Percentiles rank a stretch among this genome's conserved stretches.
Evolutionary conservation across 2,329 filamentous ascomycete species (phyloP).

Genomic region (Colletotrichum tanaceti): DNA sequence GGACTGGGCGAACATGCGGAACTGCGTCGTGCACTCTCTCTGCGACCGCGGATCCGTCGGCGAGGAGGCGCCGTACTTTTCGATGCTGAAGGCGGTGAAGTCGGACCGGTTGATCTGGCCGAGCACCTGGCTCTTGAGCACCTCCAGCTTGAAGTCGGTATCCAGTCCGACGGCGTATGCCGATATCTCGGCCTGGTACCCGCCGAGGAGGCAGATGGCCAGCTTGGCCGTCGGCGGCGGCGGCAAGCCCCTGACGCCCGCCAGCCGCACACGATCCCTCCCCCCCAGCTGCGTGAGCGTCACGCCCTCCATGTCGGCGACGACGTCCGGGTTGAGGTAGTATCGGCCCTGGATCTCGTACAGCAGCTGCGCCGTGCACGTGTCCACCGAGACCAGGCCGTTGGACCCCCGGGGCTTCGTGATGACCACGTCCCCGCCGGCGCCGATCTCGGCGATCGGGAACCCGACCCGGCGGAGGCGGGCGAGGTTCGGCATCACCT

Average conservation of each 20-base stretch:
- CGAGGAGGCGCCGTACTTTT: conserved; percentile 46
- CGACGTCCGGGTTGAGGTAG: conserved; percentile 63
- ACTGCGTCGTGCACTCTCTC: conserved; percentile 53
- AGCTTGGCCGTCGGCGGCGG: conserved; percentile 55
- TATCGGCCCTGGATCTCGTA: conserved; percentile 61
- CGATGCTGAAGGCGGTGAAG: conserved; percentile 47
- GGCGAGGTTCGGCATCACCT: conserved; percentile 49
- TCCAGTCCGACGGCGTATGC: conserved; percentile 44
- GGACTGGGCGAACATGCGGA: conserved; percentile 56
- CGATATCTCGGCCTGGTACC: conserved; percentile 52
- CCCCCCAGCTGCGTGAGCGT: conserved; percentile 51
- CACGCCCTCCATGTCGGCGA: conserved; percentile 54
- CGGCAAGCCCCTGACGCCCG: conserved; percentile 52
- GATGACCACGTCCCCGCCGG: conserved; percentile 50
- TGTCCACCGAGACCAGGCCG: conserved; percentile 52
- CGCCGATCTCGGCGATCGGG: conserved; percentile 54
- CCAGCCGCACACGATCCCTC: conserved; percentile 50
- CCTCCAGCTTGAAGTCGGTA: conserved; percentile 45
- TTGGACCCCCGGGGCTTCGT: conserved; percentile 50
- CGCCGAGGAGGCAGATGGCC: conserved; percentile 52
- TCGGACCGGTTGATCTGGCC: conserved; percentile 42
- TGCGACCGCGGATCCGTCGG: conserved; percentile 47
- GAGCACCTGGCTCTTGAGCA: conserved; percentile 46
- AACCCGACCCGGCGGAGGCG: conserved; percentile 50
- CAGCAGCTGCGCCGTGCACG: conserved; percentile 59